These are phyloP conservation scores for Elaeis guineensis DNA, from an alignment of 176 grass and related monocot genomes.

Conservation along the genomic window DNA sequence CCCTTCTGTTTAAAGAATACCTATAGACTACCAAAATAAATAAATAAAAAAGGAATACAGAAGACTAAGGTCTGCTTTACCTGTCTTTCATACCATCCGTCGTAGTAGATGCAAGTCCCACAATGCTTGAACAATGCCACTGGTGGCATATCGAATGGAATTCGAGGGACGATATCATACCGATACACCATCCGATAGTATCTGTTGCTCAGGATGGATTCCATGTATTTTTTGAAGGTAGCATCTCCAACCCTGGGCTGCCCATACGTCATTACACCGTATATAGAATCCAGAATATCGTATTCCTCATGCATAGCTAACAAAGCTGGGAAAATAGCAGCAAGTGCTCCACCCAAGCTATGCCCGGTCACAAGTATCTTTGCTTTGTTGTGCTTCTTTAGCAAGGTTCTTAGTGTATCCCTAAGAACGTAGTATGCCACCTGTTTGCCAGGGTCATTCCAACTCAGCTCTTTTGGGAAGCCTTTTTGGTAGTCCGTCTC, in stretches of 20 bases:
- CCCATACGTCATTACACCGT: constrained; percentile 44
- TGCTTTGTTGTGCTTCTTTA: constrained; percentile 37
- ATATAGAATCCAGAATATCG: constrained; percentile 28
- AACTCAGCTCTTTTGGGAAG: constrained; percentile 27
- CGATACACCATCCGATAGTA: constrained; percentile 62
- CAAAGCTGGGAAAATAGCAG: constrained; percentile 52
- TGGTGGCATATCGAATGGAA: constrained; percentile 51
- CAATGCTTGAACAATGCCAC: constrained; percentile 36
- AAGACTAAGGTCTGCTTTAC: not conserved
- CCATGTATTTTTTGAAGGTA: constrained; percentile 24
- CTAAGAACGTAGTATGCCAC: constrained; percentile 74
- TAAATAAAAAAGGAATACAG: too few species aligned
- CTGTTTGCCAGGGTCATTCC: not conserved
- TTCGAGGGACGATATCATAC: constrained; percentile 56
- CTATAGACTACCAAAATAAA: too few species aligned
- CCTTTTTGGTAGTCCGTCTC: constrained; percentile 23
- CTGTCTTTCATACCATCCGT: constrained; percentile 50
- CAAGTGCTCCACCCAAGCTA: constrained; percentile 79
- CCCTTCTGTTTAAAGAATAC: too few species aligned
- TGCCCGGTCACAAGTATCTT: constrained; percentile 59
- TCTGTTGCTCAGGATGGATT: not conserved
- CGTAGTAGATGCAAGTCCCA: constrained; percentile 48
- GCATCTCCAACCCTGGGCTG: constrained; percentile 69
- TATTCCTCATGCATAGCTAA: constrained; percentile 39
- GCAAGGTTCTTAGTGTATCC: constrained; percentile 19